Conservation (phyloP, 768 basidiomycete species). For the Xanthoconium purpureum region DNA sequence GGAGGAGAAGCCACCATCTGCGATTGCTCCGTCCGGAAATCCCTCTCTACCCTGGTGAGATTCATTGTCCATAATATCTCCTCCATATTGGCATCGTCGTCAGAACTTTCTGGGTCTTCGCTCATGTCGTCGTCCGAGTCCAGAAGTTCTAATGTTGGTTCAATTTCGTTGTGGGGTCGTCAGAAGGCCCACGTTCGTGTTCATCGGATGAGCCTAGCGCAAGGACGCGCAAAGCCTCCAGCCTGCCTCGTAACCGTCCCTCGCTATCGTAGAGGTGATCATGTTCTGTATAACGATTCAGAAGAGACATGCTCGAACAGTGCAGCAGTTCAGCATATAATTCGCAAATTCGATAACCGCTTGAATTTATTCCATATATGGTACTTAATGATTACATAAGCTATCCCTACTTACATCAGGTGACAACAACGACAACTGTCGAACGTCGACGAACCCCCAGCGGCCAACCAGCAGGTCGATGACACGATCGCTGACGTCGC, state of each 20-base stretch:
- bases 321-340: conserved; percentile 95
- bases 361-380: too few relatives aligned
- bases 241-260: conserved; percentile 84
- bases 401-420: too few relatives aligned
- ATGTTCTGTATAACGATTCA: conserved; percentile 75
- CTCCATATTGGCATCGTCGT: conserved; percentile 80
- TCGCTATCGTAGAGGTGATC: conserved; percentile 74
- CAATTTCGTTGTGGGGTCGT: conserved; percentile 57
- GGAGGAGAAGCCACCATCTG: conserved; percentile 29
- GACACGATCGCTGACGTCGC: too few relatives aligned
- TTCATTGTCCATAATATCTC: conserved; percentile 79
- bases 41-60: conserved; percentile 35
- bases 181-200: conserved; percentile 52
- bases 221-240: conserved; percentile 77
- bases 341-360: conserved; percentile 93
- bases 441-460: too few relatives aligned
- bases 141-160: conserved; percentile 60
- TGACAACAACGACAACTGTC: too few relatives aligned
- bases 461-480: too few relatives aligned
- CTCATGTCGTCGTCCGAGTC: conserved; percentile 83
- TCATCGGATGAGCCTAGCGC: conserved; percentile 57
- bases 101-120: conserved; percentile 67
- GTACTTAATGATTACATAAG: too few relatives aligned
- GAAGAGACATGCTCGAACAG: conserved; percentile 95
- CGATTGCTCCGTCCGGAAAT: conserved; percentile 32